Evolutionary conservation across 1,284 basidiomycete species (phyloP).

Genomic region (Pseudozyma sp.): DNA sequence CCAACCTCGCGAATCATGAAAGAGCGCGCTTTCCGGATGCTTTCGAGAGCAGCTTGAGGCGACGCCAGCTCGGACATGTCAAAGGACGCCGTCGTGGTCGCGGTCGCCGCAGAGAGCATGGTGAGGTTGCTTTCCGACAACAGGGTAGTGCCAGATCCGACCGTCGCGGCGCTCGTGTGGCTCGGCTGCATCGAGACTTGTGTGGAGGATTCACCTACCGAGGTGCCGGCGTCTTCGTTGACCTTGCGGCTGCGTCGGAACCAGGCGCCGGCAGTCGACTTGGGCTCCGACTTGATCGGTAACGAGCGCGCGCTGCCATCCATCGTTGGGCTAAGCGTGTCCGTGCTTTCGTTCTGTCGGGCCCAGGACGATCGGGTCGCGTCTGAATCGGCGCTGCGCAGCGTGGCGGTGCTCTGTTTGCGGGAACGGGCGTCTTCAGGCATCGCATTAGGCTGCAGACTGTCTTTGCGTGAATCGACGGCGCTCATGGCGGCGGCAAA

Average conservation of each 20-base stretch:
- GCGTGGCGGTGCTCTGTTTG: conserved; percentile 32
- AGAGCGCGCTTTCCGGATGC: conserved; percentile 47
- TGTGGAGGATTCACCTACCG: conserved; percentile 9
- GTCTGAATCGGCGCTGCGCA: conserved; percentile 26
- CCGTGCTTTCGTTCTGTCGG: conserved; percentile 39
- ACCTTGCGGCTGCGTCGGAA: conserved; percentile 31
- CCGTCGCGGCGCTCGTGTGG: conserved; percentile 35
- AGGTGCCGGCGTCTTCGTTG: conserved; percentile 6
- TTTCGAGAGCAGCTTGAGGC: conserved; percentile 43
- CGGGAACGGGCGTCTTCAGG: conserved; percentile 11
- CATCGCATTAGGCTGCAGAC: not conserved
- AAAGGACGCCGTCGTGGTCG: conserved; percentile 32
- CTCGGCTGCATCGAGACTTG: conserved; percentile 31
- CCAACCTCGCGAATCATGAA: conserved; percentile 50
- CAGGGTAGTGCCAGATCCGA: conserved; percentile 30
- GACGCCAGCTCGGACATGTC: conserved; percentile 46
- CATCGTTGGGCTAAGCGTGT: conserved; percentile 34
- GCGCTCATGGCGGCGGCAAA: conserved; percentile 50
- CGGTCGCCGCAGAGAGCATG: conserved; percentile 14
- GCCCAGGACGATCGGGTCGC: conserved; percentile 18
- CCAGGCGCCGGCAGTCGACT: conserved; percentile 18
- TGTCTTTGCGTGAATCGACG: conserved; percentile 23
- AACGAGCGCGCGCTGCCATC: conserved; percentile 6
- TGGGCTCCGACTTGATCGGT: conserved; percentile 17
- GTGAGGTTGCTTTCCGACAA: conserved; percentile 37